Evolutionary conservation across 768 basidiomycete genomes (phyloP), one percentile per base, ranked within the genome.

Genomic region (Boletus vinaceobasis): DNA sequence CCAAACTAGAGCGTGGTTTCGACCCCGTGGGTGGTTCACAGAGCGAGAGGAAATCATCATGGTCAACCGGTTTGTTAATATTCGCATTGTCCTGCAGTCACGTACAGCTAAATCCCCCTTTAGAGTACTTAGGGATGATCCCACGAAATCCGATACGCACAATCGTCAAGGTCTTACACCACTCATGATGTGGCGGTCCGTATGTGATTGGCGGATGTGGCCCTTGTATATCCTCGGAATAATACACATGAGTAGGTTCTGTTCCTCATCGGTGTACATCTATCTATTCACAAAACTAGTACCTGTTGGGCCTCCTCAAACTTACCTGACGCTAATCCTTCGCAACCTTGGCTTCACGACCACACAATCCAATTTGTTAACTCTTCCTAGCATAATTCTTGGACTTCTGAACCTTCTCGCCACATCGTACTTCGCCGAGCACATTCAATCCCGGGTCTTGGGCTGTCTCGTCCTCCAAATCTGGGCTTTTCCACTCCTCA

Each of bases 171-270:
- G 78, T 0, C 63, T 87, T 10, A 74, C 78, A 0, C 36, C 75
- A 19, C 76, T 73, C 59, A 71, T 78, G 6, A 63, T 85, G 5
- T 84, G 79, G 77, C 66, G 63, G 7, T 79, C 82, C 0, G 52
- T 83, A 6, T 75, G 74, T 39, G 84, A 87, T 64, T 85, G 78
- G 56, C 82, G 84, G 59, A 67, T 85, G 27, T 86, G 86, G 85
- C 85, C 86, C 0, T 56, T 88, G 33, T 88, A 88, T 59, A 67
- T 75, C 26, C 74, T 86, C 19, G 50, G 50, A 35, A 33, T 51
- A 5, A 43, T 19, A 17, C 81, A 81, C 62, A 76, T 81, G 76
- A 77, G 80, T 81, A 59, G 37, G 75, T 67, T 23, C 14, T 23
- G 2, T 52, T 43, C 38, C 43, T 7, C 13, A 4, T 23, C 36